Percentiles rank a stretch among this genome's conserved stretches.
Conservation (phyloP, 1,139 yeast species). For the Suhomyces kunorum region DNA sequence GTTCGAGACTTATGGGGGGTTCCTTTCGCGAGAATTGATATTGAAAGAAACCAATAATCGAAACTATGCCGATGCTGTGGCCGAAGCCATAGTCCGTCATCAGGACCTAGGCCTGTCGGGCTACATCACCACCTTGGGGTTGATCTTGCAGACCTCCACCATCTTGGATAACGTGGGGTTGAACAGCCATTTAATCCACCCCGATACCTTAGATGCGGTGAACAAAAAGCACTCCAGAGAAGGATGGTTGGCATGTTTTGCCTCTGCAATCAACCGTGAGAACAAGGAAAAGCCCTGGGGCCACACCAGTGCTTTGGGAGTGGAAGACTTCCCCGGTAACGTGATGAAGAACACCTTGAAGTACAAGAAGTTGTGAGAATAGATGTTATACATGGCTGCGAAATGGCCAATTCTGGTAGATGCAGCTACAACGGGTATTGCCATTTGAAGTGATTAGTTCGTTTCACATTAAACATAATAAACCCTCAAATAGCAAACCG, state of each 20-base stretch:
- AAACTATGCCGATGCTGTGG: conserved; percentile 41
- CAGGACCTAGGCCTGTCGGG: conserved; percentile 41
- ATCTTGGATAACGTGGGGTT: conserved; percentile 42
- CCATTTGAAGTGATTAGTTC: no score
- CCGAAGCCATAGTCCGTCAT: conserved; percentile 42
- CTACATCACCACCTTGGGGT: conserved; percentile 38
- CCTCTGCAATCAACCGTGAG: conserved; percentile 37
- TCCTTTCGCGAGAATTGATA: conserved; percentile 33
- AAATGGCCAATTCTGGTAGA: no score
- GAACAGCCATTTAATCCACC: conserved; percentile 33
- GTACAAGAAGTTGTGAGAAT: conserved; percentile 22
- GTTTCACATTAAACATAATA: no score
- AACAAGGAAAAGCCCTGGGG: conserved; percentile 38
- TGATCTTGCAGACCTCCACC: conserved; percentile 38
- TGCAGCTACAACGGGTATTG: not conserved
- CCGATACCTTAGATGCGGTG: conserved; percentile 31
- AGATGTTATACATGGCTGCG: no score
- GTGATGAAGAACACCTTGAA: conserved; percentile 32
- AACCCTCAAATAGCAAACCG: not conserved
- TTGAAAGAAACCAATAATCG: conserved; percentile 25
- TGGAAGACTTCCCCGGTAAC: conserved; percentile 30
- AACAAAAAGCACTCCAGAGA: conserved; percentile 31
- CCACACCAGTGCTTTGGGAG: conserved; percentile 40
- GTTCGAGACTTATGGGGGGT: conserved; percentile 42
- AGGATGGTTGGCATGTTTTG: conserved; percentile 40